These are phyloP conservation scores for Penicillium sclerotigenum DNA, from an alignment of 2,329 filamentous ascomycete genomes.

Conservation along the genomic window DNA sequence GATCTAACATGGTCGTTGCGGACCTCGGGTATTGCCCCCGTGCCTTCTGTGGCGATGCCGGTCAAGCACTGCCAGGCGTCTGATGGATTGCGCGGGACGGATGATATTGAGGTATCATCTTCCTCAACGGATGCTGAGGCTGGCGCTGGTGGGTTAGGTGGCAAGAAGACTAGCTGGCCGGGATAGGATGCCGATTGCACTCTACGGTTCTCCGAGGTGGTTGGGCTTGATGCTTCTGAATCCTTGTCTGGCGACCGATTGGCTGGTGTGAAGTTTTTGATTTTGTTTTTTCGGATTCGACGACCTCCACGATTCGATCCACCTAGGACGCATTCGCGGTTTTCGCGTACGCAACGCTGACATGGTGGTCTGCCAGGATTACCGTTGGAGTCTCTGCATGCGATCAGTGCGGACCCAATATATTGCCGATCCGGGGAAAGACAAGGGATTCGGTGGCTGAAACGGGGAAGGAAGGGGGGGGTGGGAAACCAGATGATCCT, in stretches of 20 bases:
- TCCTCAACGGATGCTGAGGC: conserved; percentile 34
- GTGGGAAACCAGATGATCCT: conserved; percentile 28
- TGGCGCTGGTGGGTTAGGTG: conserved; percentile 31
- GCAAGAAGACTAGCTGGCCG: conserved; percentile 34
- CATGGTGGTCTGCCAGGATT: conserved; percentile 50
- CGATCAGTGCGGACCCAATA: conserved; percentile 19
- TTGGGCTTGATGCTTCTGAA: conserved; percentile 27
- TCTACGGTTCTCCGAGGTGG: conserved; percentile 27
- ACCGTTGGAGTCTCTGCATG: conserved; percentile 4
- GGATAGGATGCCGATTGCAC: conserved; percentile 31
- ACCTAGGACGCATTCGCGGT: conserved; percentile 58
- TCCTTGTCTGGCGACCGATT: conserved; percentile 26
- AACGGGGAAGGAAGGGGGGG: not conserved
- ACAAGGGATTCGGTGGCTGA: not conserved
- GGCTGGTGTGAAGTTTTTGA: conserved; percentile 34
- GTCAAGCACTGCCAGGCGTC: conserved; percentile 50
- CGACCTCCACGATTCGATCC: conserved; percentile 59
- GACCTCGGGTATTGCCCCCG: conserved; percentile 23
- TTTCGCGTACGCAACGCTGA: conserved; percentile 56
- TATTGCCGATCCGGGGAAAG: conserved; percentile 10
- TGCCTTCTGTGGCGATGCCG: conserved; percentile 43
- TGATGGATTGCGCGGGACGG: conserved; percentile 47
- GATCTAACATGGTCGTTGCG: conserved; percentile 23
- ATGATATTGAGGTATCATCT: conserved; percentile 41
- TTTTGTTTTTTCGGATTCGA: conserved; percentile 54